These are phyloP conservation scores for Ophiocordyceps camponoti-floridani DNA, from an alignment of 2,329 filamentous ascomycete species.

Conservation along the genomic window DNA sequence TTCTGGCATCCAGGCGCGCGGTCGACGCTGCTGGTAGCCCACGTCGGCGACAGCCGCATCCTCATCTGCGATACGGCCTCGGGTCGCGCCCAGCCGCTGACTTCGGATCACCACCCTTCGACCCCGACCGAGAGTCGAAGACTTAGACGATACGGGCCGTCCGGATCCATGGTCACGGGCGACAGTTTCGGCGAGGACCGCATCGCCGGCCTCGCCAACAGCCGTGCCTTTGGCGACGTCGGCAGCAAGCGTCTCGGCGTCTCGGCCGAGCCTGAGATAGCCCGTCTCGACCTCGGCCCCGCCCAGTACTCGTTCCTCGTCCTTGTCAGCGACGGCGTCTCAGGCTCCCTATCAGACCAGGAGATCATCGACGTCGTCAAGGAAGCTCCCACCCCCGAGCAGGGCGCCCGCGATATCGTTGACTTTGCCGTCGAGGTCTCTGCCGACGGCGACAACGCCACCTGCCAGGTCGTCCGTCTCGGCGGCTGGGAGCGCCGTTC, in stretches of 20 bases:
- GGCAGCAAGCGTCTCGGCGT: constrained; percentile 82
- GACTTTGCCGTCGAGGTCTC: constrained; percentile 78
- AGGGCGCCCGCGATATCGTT: constrained; percentile 63
- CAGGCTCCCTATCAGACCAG: constrained; percentile 71
- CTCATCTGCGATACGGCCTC: constrained; percentile 76
- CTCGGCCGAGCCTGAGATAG: constrained; percentile 81
- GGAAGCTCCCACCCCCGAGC: constrained; percentile 78
- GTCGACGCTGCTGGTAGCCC: constrained; percentile 68
- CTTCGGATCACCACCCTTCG: constrained; percentile 85
- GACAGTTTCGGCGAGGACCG: constrained; percentile 97
- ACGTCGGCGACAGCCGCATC: constrained; percentile 86
- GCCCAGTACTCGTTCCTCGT: constrained; percentile 83
- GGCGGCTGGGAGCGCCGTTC: constrained; percentile 54
- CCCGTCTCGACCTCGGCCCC: constrained; percentile 57
- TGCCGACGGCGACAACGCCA: constrained; percentile 47
- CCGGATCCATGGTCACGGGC: constrained; percentile 59
- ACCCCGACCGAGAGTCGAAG: constrained; percentile 68
- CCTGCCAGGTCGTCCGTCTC: constrained; percentile 47
- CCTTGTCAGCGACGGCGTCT: constrained; percentile 76
- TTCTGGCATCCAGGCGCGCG: constrained; percentile 89
- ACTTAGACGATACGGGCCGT: constrained; percentile 62
- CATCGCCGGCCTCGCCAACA: constrained; percentile 85
- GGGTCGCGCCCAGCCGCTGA: constrained; percentile 63
- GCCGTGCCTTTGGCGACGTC: constrained; percentile 86
- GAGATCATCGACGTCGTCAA: constrained; percentile 95